Base-by-base conservation (phyloP, 805 yeast genomes). In the Suhomyces tanzawaensis region DNA sequence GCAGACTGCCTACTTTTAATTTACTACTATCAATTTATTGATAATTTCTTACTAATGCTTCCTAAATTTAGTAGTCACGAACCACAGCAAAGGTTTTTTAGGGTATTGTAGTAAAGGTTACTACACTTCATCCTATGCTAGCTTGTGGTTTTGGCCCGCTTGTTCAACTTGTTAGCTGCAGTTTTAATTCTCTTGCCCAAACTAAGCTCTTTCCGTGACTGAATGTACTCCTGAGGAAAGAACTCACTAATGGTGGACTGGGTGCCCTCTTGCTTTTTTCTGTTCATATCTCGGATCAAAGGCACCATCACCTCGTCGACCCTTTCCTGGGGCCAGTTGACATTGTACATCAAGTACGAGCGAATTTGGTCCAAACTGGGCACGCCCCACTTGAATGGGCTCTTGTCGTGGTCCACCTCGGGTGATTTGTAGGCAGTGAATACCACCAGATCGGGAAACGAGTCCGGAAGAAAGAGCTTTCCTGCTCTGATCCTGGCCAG, bases 301-400 rank as follows among this genome's bases (percentile, higher is more conserved):
- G 99, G 99, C 14, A 90, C 71, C 55, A 93, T 65, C 3, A 89
- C 81, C 51, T 86, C 90, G 53, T 91, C 95, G 2, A 87, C 82
- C 41, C 77, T 73, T 7, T 73, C 80, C 50, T 79, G 79, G 2
- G 74, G 64, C 97, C 99, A 95, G 2, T 90, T 89, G 7, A 89
- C 79, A 31, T 78, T 78, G 32, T 63, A 68, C 74, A 75, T 76
- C 58, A 93, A 66, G 48, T 76, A 90, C 1, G 77, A 69, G 21
- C 97, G 64, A 35, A 93, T 65, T 47, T 78, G 79, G 49, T 89
- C 97, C 41, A 90, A 61, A 55, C 86, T 88, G 0, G 97, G 96
- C 2, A 69, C 63, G 0, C 97, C 98, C 99, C 99, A 93, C 32
- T 75, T 75, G 61, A 93, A 90, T 38, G 74, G 72, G 0, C 90